phyloP scores from a whole-genome alignment of 768 basidiomycete genomes.

The Tricholoma hemisulphureum region DNA sequence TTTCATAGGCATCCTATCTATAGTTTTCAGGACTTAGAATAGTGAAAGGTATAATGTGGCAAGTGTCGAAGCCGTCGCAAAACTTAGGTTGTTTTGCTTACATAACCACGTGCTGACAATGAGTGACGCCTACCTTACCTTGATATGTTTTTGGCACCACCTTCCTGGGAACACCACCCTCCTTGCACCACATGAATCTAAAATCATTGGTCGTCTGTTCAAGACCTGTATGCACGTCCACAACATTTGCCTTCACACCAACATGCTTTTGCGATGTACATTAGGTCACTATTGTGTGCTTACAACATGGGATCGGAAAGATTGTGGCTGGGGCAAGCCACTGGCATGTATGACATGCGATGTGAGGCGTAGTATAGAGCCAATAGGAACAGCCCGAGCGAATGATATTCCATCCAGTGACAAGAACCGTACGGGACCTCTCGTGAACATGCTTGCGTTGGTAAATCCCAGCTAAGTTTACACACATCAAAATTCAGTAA shows the following conservation, averaged over 20 bases:
- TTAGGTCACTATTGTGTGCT: slow-evolving; percentile 23
- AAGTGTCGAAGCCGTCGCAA: too few relatives aligned
- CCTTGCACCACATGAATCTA: slow-evolving; percentile 67
- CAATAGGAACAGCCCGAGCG: slow-evolving; percentile 78
- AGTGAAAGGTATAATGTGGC: too few relatives aligned
- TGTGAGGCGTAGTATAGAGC: slow-evolving; percentile 72
- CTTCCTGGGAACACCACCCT: slow-evolving; percentile 37
- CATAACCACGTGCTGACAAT: too few relatives aligned
- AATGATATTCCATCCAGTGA: slow-evolving; percentile 82
- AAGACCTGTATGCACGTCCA: slow-evolving; percentile 61
- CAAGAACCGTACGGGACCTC: slow-evolving; percentile 64
- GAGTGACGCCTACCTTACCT: slow-evolving; percentile 35
- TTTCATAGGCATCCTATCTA: too few relatives aligned
- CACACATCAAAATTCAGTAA: not conserved
- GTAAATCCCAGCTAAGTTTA: slow-evolving; percentile 63
- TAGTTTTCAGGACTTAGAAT: too few relatives aligned
- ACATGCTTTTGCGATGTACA: slow-evolving; percentile 51
- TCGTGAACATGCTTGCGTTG: slow-evolving; percentile 68
- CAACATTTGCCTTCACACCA: slow-evolving; percentile 68
- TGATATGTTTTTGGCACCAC: slow-evolving; percentile 72
- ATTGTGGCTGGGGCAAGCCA: slow-evolving; percentile 29
- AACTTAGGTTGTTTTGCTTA: too few relatives aligned
- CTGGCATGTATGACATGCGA: slow-evolving; percentile 68
- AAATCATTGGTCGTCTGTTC: slow-evolving; percentile 76
- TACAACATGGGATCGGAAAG: slow-evolving; percentile 61